These are phyloP conservation scores for Asterophora parasitica DNA, from an alignment of 768 basidiomycete genomes.

Conservation along the genomic window DNA sequence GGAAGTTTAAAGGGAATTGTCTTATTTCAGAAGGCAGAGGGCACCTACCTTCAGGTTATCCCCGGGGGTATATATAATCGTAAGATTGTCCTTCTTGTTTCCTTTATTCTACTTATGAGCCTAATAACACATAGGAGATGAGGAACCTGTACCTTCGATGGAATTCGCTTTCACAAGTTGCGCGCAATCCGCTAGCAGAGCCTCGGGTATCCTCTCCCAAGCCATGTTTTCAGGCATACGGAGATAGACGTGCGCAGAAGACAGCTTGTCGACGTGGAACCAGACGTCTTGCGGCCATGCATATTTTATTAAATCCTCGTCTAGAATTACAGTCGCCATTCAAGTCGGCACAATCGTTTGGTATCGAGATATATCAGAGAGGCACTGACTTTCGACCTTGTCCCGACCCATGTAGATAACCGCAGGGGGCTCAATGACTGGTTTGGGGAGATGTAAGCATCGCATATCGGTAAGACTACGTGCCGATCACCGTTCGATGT, in stretches of 20 bases:
- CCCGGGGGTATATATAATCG: constrained; percentile 91
- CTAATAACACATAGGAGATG: not conserved
- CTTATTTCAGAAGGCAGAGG: not conserved
- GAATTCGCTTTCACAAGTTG: constrained; percentile 98
- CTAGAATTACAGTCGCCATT: constrained; percentile 33
- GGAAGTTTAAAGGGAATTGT: not conserved
- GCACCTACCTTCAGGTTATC: constrained; percentile 79
- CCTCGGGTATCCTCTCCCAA: constrained; percentile 86
- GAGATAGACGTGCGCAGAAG: constrained; percentile 96
- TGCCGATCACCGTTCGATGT: constrained; percentile 34
- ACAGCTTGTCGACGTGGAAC: constrained; percentile 99
- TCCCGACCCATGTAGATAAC: constrained; percentile 93
- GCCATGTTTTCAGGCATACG: constrained; percentile 76
- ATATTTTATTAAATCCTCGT: constrained; percentile 93
- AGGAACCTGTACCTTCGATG: constrained; percentile 67
- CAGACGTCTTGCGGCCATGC: constrained; percentile 86
- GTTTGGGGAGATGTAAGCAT: not conserved
- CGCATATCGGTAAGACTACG: not conserved
- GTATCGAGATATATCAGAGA: not conserved
- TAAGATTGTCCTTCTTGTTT: constrained; percentile 92
- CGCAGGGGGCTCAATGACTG: constrained; percentile 60
- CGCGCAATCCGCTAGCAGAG: constrained; percentile 77
- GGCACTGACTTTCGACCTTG: constrained; percentile 84
- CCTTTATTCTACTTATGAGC: constrained; percentile 42
- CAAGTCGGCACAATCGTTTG: not conserved